Evolutionary conservation across 2,329 filamentous ascomycete genomes (phyloP), one percentile per base, ranked within the genome.

Genomic region (Ophiocordyceps australis): DNA sequence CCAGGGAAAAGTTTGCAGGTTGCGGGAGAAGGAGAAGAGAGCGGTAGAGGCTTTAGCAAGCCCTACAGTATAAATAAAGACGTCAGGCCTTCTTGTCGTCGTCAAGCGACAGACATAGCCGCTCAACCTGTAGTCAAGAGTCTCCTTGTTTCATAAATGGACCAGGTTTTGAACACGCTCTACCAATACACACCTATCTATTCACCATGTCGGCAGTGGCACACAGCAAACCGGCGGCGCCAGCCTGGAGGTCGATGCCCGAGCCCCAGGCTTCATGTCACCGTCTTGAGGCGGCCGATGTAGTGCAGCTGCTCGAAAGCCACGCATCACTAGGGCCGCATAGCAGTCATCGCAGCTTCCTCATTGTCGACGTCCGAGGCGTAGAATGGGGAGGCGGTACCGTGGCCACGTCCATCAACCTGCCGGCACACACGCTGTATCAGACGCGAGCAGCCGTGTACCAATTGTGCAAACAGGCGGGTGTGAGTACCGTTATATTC

Each of bases 321-420:
- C 40, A 48, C 6, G 39, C 43, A 28, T 40, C 45, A 12, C 38
- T 42, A 3, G 43, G 30, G 0, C 28, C 39, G 10, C 37, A n/a
- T n/a, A n/a, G 40, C 6, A 37, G 36, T 2, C 36, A 38, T 0
- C 40, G 43, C 15, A 41, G 50, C 7, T 60, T 62, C 24, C 40
- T 64, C 12, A 42, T 65, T 4, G 55, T 68, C 9, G 63, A 68
- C 36, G 54, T 67, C n/a, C 55, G 62, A 12, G 50, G 61, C 15
- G 54, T 45, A 4, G 64, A 69, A 35, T 61, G 58, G 48, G 55
- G 58, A 38, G 71, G 72, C 15, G 71, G 69, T 21, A 73, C 67
- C 0, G 62, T 76, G 28, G 47, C 48, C 7, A 59, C 57, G 3
- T 70, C 68, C 1, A 50, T 75, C 33, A 68, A 70, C 34, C 46